Evolutionary conservation across 768 basidiomycete species (phyloP).

Genomic region (Lactarius pseudohatsudake): DNA sequence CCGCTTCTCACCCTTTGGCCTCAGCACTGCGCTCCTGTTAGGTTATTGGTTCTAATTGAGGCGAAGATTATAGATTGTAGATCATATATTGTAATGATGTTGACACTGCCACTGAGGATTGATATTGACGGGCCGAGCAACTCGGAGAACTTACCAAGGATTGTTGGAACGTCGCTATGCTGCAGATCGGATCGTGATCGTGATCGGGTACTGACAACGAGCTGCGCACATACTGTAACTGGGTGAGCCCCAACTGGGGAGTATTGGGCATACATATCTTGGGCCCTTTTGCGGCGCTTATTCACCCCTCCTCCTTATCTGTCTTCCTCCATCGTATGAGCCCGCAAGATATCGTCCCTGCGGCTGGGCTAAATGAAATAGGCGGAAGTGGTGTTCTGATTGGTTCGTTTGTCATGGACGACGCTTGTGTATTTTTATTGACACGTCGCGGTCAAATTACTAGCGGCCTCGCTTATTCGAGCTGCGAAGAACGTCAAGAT

Average conservation of each 20-base stretch:
- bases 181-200: background rate
- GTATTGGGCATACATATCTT: background rate
- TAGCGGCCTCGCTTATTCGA: constrained; percentile 11
- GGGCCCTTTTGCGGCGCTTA: background rate
- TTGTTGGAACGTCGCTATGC: background rate
- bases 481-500: constrained; percentile 24
- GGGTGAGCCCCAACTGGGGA: no score
- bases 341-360: constrained; percentile 16
- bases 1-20: background rate
- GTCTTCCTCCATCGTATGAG: constrained; percentile 6
- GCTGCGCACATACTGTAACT: background rate
- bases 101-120: background rate
- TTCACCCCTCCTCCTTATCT: background rate
- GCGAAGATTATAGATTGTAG: background rate
- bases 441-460: background rate
- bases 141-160: background rate
- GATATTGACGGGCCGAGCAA: background rate
- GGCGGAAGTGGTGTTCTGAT: constrained; percentile 11
- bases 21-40: background rate
- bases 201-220: background rate
- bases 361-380: constrained; percentile 1
- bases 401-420: constrained; percentile 11
- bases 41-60: background rate
- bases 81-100: background rate
- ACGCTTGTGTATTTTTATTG: background rate